Evolutionary conservation across 192 early-diverging fungal genomes (phyloP), one percentile per base, ranked within the genome.

Genomic region (Spizellomyces punctatus): DNA sequence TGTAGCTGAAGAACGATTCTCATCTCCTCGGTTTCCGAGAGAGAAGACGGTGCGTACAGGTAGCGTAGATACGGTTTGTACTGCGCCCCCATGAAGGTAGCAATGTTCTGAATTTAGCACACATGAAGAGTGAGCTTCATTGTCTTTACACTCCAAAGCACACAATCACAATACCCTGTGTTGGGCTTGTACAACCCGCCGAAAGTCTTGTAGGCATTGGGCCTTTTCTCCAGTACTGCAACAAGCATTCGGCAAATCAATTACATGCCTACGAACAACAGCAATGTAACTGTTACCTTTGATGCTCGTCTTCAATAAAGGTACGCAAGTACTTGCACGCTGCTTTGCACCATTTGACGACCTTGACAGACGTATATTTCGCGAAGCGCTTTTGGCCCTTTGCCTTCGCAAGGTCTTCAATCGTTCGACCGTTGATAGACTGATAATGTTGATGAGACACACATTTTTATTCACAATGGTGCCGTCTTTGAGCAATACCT

Each of bases 261-360:
- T 54, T 4, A 54, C 14, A 54, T n/a, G 1, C 50, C 50, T n/a
- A 54, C 14, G 50, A n/a, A 54, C 12, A 54, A 4, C 4, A 2
- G 0, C 50, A 12, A 54, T n/a, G 50, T 54, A n/a, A 4, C 50
- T 19, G 50, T 54, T 4, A 54, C 50, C 50, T n/a, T 54, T 66
- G 21, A 9, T 73, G 62, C 41, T 59, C 63, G 10, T 73, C 47
- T 46, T 57, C 54, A 12, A 66, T 58, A 44, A 46, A 73, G 0
- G 55, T 52, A 1, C 66, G n/a, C 19, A 73, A 42, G 49, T 66
- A 55, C 6, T 66, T 63, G 5, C 50, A 21, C 6, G 63, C 50
- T 22, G 10, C 41, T 22, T 46, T 12, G 57, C 72, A 66, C 72
- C 72, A 73, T 46, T 73, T 73, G 6, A 73, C 42, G 16, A 49